These are phyloP conservation scores for Plantago elongata DNA, from an alignment of 257 asterid species.

Conservation along the genomic window DNA sequence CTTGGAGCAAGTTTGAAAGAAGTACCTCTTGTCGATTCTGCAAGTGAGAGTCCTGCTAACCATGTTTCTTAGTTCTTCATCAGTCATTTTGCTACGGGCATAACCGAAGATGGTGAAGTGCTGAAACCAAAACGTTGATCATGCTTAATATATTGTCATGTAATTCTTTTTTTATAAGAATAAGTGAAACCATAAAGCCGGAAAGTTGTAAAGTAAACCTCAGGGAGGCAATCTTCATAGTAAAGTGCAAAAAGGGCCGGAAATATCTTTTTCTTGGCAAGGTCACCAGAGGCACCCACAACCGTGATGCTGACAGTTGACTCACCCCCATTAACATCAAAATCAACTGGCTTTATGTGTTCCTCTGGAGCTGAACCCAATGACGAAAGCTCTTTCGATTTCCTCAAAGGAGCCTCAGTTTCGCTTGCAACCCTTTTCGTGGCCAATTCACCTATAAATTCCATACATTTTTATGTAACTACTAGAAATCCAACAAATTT, in stretches of 20 bases:
- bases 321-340: constrained; percentile 22
- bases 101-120: constrained; percentile 87
- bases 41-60: constrained; percentile 95
- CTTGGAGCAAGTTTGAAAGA: constrained; percentile 2
- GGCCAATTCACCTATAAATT: constrained; percentile 39
- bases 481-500: constrained; percentile 9
- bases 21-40: constrained; percentile 87
- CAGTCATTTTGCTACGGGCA: constrained; percentile 98
- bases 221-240: constrained; percentile 88
- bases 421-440: constrained; percentile 21
- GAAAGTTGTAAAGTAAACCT: constrained; percentile 40
- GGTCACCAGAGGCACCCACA: constrained; percentile 99
- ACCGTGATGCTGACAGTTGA: constrained; percentile 81
- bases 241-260: constrained; percentile 98
- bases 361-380: constrained; percentile 40
- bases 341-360: constrained; percentile 18
- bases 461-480: constrained; percentile 18
- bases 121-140: constrained; percentile 36
- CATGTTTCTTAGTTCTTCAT: constrained; percentile 77
- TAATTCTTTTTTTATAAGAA: not conserved
- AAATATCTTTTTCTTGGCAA: constrained; percentile 96
- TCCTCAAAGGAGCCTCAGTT: constrained; percentile 35
- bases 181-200: not conserved
- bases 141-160: not conserved
- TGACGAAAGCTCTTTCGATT: constrained; percentile 38